Percentiles rank a stretch among this genome's conserved stretches.
phyloP scores from a whole-genome alignment of 306 rosid genomes.

The Mimosa bimucronata region DNA sequence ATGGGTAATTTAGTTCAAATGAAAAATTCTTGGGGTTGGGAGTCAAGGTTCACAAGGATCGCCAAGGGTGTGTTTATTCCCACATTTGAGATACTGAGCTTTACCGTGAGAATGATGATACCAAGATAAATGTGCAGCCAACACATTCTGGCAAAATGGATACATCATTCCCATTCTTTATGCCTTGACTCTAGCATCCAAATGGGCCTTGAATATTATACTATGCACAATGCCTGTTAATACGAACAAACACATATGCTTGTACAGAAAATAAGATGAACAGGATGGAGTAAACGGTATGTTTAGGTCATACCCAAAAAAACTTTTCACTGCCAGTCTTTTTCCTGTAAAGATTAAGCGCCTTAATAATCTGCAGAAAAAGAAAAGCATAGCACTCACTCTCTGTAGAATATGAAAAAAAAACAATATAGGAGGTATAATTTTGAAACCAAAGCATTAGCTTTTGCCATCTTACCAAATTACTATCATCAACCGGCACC shows the following conservation, averaged over 20 bases:
- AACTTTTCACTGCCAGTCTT: constrained; percentile 77
- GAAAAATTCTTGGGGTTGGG: not conserved
- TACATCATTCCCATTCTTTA: not conserved
- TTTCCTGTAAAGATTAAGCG: constrained; percentile 92
- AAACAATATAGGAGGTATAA: constrained; percentile 1
- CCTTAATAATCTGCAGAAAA: constrained; percentile 81
- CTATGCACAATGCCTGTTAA: constrained; percentile 6
- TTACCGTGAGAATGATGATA: not conserved
- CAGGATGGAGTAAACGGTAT: not conserved
- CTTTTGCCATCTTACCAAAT: constrained; percentile 60
- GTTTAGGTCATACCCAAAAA: constrained; percentile 78
- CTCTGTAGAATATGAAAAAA: not conserved
- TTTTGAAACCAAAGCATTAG: constrained; percentile 19
- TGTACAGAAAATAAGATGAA: not conserved
- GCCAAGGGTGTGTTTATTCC: not conserved
- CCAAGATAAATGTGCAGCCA: not conserved
- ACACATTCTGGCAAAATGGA: not conserved
- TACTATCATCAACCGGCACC: constrained; percentile 88
- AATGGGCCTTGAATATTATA: not conserved
- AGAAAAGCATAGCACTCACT: constrained; percentile 30
- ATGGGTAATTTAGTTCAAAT: not conserved
- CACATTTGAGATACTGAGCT: not conserved
- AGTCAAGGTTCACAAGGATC: not conserved
- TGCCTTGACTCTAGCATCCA: not conserved
- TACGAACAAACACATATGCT: not conserved